Evolutionary conservation across 257 asterid genomes (phyloP).

Genomic region (Nicotiana paniculata): DNA sequence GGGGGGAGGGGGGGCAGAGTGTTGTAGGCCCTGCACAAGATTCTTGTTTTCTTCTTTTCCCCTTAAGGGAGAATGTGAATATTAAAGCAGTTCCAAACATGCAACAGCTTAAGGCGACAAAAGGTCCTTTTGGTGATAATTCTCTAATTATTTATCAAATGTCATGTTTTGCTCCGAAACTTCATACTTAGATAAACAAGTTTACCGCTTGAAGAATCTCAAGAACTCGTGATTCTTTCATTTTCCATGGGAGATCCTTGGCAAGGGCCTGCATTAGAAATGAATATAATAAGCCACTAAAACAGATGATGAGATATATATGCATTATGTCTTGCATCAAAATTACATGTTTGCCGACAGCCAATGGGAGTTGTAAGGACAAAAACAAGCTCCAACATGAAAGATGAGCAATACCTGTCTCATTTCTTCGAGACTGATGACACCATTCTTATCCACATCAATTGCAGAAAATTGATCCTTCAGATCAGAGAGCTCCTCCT

Average conservation of each 20-base stretch:
- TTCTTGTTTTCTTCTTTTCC: background rate
- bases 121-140: background rate
- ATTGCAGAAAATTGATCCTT: conserved; percentile 85
- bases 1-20: background rate
- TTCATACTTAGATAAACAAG: background rate
- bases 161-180: background rate
- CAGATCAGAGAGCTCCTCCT: conserved; percentile 67
- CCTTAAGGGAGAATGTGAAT: background rate
- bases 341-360: background rate
- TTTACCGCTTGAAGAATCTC: conserved; percentile 87
- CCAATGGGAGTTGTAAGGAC: background rate
- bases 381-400: background rate
- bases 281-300: background rate
- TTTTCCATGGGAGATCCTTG: conserved; percentile 83
- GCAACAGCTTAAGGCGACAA: background rate
- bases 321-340: background rate
- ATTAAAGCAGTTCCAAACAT: conserved; percentile 1
- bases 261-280: conserved; percentile 58
- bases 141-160: background rate
- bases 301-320: background rate
- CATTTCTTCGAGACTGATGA: conserved; percentile 86
- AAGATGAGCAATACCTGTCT: conserved; percentile 50
- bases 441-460: conserved; percentile 79
- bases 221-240: conserved; percentile 73
- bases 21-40: background rate